Base-by-base conservation (phyloP, 1,284 basidiomycete genomes). In the Ceratobasidium sp. region DNA sequence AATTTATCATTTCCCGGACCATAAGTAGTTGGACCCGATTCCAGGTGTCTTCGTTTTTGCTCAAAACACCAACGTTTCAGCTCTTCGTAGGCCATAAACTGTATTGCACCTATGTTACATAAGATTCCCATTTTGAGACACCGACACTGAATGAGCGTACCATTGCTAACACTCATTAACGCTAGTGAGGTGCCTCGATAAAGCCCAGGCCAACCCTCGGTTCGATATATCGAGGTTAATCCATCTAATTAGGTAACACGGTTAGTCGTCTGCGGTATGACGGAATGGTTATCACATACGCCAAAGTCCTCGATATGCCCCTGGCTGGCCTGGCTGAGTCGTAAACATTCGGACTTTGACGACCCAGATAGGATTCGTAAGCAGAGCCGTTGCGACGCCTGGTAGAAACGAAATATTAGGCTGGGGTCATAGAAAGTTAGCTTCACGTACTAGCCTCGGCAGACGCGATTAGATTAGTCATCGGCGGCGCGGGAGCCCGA, bases 311-410 rank as follows among this genome's bases (percentile, higher is more conserved):
- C 88, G 87, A 82, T 97, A 97, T 0, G 93, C 89, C 6, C 82
- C 84, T 41, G 92, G 88, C 75, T 90, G 88, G 74, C 88, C 86
- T 29, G 87, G 82, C 5, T 84, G 85, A 0, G 95, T 94, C 1
- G 96, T 96, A 80, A 99, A 99, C 91, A 99, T 97, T 75, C 97
- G 90, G 7, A 98, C 97, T 85, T 98, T 96, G 76, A 99, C 93
- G 14, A 99, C 95, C 97, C 97, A 99, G 79, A 99, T 91, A 0
- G 98, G 98, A 83, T 99, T 99, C 7, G 98, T 99, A 82, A 98
- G 88, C 76, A 99, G 86, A 0, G 97, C 96, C 1, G 97, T 98
- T 41, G 92, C 90, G 7, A 96, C 94, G 83, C 95, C 95, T 97
- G 81, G 53, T 11, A 41, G 11, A 11, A 41, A 11, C 36, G 36